phyloP scores from a whole-genome alignment of 306 rosid species.

The Quercus rubra region DNA sequence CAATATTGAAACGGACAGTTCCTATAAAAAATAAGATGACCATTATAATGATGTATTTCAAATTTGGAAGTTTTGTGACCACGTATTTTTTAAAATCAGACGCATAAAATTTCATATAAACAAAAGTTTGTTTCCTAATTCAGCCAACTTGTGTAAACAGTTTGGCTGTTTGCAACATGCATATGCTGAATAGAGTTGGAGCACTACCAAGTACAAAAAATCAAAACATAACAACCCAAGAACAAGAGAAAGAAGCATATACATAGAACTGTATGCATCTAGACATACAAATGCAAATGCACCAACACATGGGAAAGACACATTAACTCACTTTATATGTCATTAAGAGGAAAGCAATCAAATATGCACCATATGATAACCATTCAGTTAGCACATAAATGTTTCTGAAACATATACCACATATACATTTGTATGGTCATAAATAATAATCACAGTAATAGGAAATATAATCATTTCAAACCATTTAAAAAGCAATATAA shows the following conservation, averaged over 20 bases:
- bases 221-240: neutral
- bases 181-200: neutral
- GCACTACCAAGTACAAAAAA: neutral
- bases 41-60: slow-evolving; percentile 1
- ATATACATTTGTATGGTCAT: neutral
- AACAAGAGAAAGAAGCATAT: neutral
- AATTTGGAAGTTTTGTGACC: neutral
- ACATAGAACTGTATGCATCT: neutral
- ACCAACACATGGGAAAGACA: neutral
- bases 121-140: neutral
- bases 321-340: neutral
- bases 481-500: neutral
- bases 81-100: neutral
- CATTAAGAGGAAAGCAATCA: neutral
- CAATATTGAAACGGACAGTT: slow-evolving; percentile 79
- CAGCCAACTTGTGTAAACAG: neutral
- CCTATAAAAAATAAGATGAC: slow-evolving; percentile 36
- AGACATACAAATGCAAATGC: neutral
- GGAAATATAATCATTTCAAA: slow-evolving; percentile 2
- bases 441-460: neutral
- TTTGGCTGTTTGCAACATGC: neutral
- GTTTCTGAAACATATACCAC: neutral
- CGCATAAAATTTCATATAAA: neutral
- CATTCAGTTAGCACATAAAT: neutral
- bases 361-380: neutral